Conservation (phyloP, 805 yeast species). For the Suhomyces vadensis region DNA sequence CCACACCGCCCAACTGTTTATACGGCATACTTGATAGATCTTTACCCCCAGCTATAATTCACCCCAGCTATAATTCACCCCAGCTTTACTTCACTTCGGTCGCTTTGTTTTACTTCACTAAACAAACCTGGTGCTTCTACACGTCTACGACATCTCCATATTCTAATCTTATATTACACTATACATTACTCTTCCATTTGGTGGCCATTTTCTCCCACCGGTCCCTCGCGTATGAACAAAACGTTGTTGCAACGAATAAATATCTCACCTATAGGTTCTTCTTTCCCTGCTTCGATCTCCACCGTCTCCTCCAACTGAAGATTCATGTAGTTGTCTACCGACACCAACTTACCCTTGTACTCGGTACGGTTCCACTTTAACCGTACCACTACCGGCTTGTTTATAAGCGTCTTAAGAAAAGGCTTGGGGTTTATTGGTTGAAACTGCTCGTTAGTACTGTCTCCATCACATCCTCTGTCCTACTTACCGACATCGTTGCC, state of each 20-base stretch:
- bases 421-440: conserved; percentile 88
- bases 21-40: no score
- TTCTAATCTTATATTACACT: not conserved
- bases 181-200: not conserved
- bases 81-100: no score
- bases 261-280: conserved; percentile 27
- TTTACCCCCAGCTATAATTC: no score
- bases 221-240: conserved; percentile 24
- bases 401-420: conserved; percentile 75
- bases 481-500: not conserved
- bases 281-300: conserved; percentile 43
- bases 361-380: conserved; percentile 91
- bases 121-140: not conserved
- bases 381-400: conserved; percentile 69
- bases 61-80: no score
- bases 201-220: not conserved
- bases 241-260: conserved; percentile 32
- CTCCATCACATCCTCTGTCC: not conserved
- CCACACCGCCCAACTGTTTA: no score
- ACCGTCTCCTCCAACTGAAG: conserved; percentile 62
- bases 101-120: not conserved
- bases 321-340: conserved; percentile 93
- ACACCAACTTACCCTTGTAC: conserved; percentile 72
- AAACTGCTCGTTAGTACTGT: conserved; percentile 22
- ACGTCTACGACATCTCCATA: not conserved